Evolutionary conservation across 2,329 filamentous ascomycete species (phyloP).

Genomic region (Colletotrichum acutatum): DNA sequence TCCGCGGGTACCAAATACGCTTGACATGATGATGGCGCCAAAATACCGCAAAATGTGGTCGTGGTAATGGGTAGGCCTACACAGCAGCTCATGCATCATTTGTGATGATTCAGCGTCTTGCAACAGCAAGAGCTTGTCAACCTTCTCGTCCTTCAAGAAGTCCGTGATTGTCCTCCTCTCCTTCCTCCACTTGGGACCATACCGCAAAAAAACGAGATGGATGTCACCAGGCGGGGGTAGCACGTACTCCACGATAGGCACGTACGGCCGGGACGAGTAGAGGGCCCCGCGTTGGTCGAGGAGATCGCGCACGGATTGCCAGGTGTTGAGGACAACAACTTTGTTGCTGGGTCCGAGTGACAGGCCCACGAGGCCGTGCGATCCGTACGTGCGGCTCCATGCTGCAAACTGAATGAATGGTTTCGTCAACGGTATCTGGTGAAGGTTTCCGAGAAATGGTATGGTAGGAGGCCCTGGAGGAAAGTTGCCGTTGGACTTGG

Average conservation of each 20-base stretch:
- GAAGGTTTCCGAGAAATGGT: conserved; percentile 41
- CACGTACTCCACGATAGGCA: conserved; percentile 37
- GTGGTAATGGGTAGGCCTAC: neutral
- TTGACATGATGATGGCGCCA: conserved; percentile 6
- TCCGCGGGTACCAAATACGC: conserved; percentile 27
- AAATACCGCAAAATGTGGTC: conserved; percentile 7
- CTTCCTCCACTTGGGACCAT: conserved; percentile 14
- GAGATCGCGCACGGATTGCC: conserved; percentile 46
- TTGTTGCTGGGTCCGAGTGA: conserved; percentile 42
- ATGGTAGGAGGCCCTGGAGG: conserved; percentile 39
- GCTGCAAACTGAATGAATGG: conserved; percentile 42
- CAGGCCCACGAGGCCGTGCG: conserved; percentile 43
- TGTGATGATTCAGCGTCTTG: conserved; percentile 17
- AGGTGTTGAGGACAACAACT: conserved; percentile 47
- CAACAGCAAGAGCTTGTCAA: neutral
- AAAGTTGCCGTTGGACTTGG: conserved; percentile 14
- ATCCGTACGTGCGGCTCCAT: conserved; percentile 47
- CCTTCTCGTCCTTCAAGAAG: neutral
- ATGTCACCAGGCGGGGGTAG: conserved; percentile 14
- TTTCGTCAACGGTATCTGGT: conserved; percentile 40
- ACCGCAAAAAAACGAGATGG: conserved; percentile 14
- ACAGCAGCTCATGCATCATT: conserved; percentile 9
- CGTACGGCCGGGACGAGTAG: conserved; percentile 49
- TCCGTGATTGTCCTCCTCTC: neutral
- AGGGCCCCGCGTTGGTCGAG: conserved; percentile 49